Base-by-base conservation (phyloP, 164 flowering plant species). In the Piper longum region DNA sequence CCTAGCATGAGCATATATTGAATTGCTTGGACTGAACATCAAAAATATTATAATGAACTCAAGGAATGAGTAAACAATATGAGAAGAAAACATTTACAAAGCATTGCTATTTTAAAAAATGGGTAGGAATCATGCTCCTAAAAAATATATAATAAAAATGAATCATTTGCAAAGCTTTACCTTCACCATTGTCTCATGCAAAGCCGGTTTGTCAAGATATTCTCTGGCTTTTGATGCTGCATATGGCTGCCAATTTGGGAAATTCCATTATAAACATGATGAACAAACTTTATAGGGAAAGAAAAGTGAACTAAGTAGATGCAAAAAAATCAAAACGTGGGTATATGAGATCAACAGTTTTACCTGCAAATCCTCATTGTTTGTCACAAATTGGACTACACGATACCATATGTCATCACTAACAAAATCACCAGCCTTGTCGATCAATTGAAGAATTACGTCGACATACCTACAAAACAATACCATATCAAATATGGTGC, bases 371-470 rank as follows among this genome's bases (percentile, higher is more conserved):
- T 95, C 99, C 70, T 95, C 99, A 64, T 95, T 95, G 76, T 95
- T 95, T 43, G 96, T 95, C 68, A 95, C 99, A 73, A 89, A 91
- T 73, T 91, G 98, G 66, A 95, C 96, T 64, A 91, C 99, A 62
- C 99, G 99, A 62, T 82, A 95, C 99, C 99, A 95, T 70, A 95
- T 95, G 80, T 95, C 99, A 85, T 95, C 99, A 64, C 99, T 95
- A 54, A 95, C 93, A 77, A 95, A 95, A 76, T 95, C 99, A 54
- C 99, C 99, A 16, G 99, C 99, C 79, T 95, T 95, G 79, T 95
- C 99, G 76, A 95, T 91, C 81, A 95, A 78, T 79, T 95, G 99
- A 76, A 95, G 95, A 64, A 95, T 91, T 71, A 95, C 98, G 84
- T 95, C 97, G 57, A 95, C 91, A 82, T 95, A 95, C 99, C 99